phyloP scores from a whole-genome alignment of 2,329 filamentous ascomycete genomes.

The Verticillium klebahnii region DNA sequence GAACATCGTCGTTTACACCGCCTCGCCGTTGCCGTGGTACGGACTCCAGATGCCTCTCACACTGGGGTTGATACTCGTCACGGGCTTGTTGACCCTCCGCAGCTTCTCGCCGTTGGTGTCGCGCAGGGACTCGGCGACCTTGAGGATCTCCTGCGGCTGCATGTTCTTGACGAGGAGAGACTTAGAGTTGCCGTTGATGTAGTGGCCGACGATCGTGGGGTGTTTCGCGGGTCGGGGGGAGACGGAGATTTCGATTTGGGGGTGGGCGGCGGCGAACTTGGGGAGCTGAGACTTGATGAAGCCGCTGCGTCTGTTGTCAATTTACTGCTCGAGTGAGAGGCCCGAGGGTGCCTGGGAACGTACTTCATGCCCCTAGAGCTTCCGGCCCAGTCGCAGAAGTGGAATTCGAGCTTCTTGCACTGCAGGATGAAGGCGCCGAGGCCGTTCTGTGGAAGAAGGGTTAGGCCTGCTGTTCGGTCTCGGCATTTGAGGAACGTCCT shows the following conservation, averaged over 20 bases:
- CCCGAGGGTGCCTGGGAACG: neutral
- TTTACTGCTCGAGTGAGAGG: neutral
- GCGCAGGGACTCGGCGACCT: constrained; percentile 71
- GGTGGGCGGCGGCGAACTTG: constrained; percentile 74
- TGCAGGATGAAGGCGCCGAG: constrained; percentile 94
- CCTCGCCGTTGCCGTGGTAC: constrained; percentile 57
- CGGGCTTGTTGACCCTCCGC: constrained; percentile 57
- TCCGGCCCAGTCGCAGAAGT: constrained; percentile 95
- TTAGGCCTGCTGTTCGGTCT: neutral
- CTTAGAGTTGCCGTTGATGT: constrained; percentile 86
- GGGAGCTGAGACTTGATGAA: constrained; percentile 78
- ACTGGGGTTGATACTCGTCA: constrained; percentile 59
- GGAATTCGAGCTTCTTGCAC: constrained; percentile 92
- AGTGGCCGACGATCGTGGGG: constrained; percentile 82
- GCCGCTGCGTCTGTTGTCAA: constrained; percentile 45
- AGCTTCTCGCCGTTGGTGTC: constrained; percentile 74
- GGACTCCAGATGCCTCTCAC: constrained; percentile 69
- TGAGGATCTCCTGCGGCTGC: constrained; percentile 71
- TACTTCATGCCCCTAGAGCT: constrained; percentile 95
- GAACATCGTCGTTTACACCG: constrained; percentile 34
- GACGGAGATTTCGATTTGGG: constrained; percentile 85
- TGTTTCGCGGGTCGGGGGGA: constrained; percentile 88
- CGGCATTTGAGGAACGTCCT: constrained; percentile 15
- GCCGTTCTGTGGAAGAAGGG: constrained; percentile 65
- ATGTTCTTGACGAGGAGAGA: constrained; percentile 86